Evolutionary conservation across 2,329 filamentous ascomycete species (phyloP).

Genomic region (Hymenoscyphus linearis): DNA sequence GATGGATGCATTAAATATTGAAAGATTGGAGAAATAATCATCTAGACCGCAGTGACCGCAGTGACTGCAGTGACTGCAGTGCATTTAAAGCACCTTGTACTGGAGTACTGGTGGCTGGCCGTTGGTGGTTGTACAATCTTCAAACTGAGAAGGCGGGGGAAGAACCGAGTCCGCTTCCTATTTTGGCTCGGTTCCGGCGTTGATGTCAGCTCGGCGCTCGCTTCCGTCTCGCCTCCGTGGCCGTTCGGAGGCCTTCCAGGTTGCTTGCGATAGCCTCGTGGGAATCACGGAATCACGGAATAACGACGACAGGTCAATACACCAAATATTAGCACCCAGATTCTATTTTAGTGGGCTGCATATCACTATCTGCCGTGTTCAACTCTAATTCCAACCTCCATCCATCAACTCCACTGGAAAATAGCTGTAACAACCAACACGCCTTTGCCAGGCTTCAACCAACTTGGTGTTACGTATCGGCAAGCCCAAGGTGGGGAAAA

Average conservation of each 20-base stretch:
- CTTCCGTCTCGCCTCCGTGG: too few relatives aligned
- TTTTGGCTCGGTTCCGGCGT: background rate
- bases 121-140: background rate
- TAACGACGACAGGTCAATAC: background rate
- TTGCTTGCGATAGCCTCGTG: background rate
- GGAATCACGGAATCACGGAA: background rate
- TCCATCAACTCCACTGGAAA: background rate
- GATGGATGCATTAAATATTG: background rate
- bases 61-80: background rate
- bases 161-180: background rate
- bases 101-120: too few relatives aligned
- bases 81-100: background rate
- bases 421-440: background rate
- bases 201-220: background rate
- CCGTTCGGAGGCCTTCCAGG: background rate
- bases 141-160: background rate
- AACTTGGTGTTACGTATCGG: background rate
- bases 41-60: too few relatives aligned
- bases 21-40: background rate
- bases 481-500: background rate
- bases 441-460: background rate
- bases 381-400: background rate
- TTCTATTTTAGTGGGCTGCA: background rate
- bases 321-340: background rate
- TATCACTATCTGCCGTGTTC: background rate